Base-by-base conservation (phyloP, 768 basidiomycete species). In the Tephrocybe sp. region DNA sequence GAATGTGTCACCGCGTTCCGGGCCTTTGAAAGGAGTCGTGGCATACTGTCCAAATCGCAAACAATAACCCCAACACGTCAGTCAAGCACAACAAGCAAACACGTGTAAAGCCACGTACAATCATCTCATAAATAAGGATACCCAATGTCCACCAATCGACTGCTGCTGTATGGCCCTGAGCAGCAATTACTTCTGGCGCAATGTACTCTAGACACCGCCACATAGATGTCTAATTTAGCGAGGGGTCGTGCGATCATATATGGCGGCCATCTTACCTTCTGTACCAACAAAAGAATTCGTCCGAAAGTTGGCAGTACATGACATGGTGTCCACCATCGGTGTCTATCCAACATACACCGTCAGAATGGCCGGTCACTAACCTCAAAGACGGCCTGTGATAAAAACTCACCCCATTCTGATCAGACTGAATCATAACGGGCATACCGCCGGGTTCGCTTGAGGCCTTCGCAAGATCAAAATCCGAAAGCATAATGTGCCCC, bases 71-170 rank as follows among this genome's bases (percentile, higher is more conserved):
- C 58, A 57, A 60, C 62, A 69, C 68, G 68, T 69, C 64, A 69
- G 66, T 66, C 61, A 68, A 57, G 60, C 48, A 54, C 62, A 50
- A 52, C 55, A 59, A 64, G 64, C 63, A 63, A 62, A 59, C 57
- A 66, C 54, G 45, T 49, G 47, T 57, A 56, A 63, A 36, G 47
- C 69, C 54, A 83, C 91, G 79, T 78, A 93, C 91, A 69, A 94
- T 93, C 92, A 97, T 97, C 74, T 99, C 97, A 74, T 94, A 97
- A 61, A 98, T 91, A 62, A 99, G 82, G 62, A 98, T 97, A 31
- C 97, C 97, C 42, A 97, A 75, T 25, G 97, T 98, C 97, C 92
- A 94, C 95, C 95, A 99, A 71, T 99, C 97, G 44, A 99, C 97
- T 12, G 95, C 94, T 54, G 93, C 93, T 30, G 94, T 97, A 69